These are phyloP conservation scores for Fraxinus xanthoxyloides DNA, from an alignment of 305 asterid genomes.

Conservation along the genomic window DNA sequence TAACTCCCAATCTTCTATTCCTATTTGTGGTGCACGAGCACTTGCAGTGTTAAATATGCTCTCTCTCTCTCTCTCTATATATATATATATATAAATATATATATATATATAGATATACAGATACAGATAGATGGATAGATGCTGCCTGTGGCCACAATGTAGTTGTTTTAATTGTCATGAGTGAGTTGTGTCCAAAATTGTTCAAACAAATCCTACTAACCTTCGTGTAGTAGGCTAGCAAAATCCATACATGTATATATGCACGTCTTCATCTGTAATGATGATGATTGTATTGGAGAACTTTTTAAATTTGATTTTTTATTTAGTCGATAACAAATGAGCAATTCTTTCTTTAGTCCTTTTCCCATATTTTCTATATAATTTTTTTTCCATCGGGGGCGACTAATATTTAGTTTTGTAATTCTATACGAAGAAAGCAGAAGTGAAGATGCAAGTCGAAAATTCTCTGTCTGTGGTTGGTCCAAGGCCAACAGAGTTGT, in stretches of 20 bases:
- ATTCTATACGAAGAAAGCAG: constrained; percentile 12
- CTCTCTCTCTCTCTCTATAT: background rate
- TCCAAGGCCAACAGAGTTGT: constrained; percentile 73
- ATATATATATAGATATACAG: background rate
- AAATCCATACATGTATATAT: background rate
- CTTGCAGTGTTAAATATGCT: too few relatives aligned
- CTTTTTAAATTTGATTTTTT: background rate
- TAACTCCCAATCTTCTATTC: background rate
- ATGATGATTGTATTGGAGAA: constrained; percentile 2
- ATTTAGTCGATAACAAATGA: background rate
- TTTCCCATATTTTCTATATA: background rate
- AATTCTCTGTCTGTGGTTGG: constrained; percentile 82
- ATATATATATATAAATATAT: background rate
- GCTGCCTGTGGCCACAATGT: background rate
- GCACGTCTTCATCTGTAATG: background rate
- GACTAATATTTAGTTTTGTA: background rate
- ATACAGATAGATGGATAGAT: background rate
- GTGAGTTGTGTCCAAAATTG: background rate
- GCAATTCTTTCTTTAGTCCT: background rate
- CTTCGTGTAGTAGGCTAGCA: background rate
- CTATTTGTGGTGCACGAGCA: too few relatives aligned
- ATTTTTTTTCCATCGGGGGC: constrained; percentile 5
- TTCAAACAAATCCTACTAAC: background rate
- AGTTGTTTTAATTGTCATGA: background rate
- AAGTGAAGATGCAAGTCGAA: constrained; percentile 69